Evolutionary conservation across 768 basidiomycete species (phyloP).

Genomic region (Leccinellum albellum): DNA sequence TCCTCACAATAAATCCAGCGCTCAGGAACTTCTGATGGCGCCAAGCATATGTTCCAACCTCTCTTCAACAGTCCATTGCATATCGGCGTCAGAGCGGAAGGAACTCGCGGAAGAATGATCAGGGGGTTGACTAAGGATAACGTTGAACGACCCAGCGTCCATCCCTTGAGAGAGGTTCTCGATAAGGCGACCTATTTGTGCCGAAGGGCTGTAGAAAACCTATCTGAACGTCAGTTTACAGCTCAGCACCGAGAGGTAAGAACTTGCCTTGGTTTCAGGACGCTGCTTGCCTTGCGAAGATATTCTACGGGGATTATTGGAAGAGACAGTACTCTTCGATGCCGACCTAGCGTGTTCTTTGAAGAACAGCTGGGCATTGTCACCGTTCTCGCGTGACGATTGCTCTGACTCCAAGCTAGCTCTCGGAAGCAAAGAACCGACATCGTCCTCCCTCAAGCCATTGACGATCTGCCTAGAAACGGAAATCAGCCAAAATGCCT

Average conservation of each 20-base stretch:
- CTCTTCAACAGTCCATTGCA: slow-evolving; percentile 73
- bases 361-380: slow-evolving; percentile 65
- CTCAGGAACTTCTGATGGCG: slow-evolving; percentile 31
- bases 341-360: slow-evolving; percentile 68
- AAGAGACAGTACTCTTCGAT: slow-evolving; percentile 61
- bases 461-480: slow-evolving; percentile 69
- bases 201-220: slow-evolving; percentile 49
- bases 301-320: slow-evolving; percentile 62
- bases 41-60: slow-evolving; percentile 69
- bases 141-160: slow-evolving; percentile 83
- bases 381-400: slow-evolving; percentile 45
- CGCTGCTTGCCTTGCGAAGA: slow-evolving; percentile 49
- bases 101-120: slow-evolving; percentile 63
- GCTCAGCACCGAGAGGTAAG: slow-evolving; percentile 2
- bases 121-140: slow-evolving; percentile 44
- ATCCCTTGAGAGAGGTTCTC: slow-evolving; percentile 77
- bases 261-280: slow-evolving; percentile 80
- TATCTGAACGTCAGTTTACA: slow-evolving; percentile 10
- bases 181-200: slow-evolving; percentile 79
- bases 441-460: slow-evolving; percentile 73
- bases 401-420: slow-evolving; percentile 75
- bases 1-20: slow-evolving; percentile 25
- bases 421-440: slow-evolving; percentile 65
- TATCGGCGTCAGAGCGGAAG: slow-evolving; percentile 54
- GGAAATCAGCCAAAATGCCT: neutral